A percentile compares a stretch with the other conserved stretches of the same genome.
These are phyloP conservation scores for Chrysoporthe austroafricana DNA, from an alignment of 2,329 filamentous ascomycete species.

Conservation along the genomic window DNA sequence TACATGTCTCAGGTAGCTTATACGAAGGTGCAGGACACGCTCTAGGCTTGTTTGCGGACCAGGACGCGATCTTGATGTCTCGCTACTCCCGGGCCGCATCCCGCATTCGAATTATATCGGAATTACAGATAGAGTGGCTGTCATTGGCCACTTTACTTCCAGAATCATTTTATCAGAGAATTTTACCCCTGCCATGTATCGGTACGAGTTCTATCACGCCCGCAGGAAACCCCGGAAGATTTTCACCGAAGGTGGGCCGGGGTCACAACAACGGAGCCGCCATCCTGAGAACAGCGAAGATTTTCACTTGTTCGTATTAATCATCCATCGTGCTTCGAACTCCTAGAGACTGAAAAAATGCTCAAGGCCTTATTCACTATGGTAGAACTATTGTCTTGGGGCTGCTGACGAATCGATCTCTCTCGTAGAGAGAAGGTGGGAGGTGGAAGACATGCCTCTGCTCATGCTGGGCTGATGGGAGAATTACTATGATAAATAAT, in stretches of 20 bases:
- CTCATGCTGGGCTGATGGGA: not conserved
- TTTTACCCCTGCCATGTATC: not conserved
- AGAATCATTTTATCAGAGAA: not conserved
- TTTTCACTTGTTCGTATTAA: not conserved
- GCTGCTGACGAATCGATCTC: not conserved
- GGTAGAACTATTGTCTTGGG: not conserved
- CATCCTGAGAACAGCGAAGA: not conserved
- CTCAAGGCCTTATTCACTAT: not conserved
- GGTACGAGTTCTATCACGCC: not conserved
- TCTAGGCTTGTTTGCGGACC: not conserved
- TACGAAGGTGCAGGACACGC: not conserved
- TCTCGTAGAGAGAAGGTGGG: not conserved
- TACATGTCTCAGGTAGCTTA: not conserved
- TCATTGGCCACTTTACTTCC: not conserved
- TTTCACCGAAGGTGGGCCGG: not conserved
- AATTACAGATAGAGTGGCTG: not conserved
- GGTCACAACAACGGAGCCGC: not conserved
- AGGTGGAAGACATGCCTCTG: not conserved
- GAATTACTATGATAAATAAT: not conserved
- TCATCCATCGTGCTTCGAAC: not conserved
- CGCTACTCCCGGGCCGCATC: not conserved
- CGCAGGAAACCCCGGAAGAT: not conserved
- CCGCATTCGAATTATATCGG: not conserved
- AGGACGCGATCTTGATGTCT: not conserved
- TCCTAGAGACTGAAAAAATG: not conserved